Evolutionary conservation across 2,329 filamentous ascomycete species (phyloP), one percentile per base, ranked within the genome.

Genomic region (Epichloe aotearoae): DNA sequence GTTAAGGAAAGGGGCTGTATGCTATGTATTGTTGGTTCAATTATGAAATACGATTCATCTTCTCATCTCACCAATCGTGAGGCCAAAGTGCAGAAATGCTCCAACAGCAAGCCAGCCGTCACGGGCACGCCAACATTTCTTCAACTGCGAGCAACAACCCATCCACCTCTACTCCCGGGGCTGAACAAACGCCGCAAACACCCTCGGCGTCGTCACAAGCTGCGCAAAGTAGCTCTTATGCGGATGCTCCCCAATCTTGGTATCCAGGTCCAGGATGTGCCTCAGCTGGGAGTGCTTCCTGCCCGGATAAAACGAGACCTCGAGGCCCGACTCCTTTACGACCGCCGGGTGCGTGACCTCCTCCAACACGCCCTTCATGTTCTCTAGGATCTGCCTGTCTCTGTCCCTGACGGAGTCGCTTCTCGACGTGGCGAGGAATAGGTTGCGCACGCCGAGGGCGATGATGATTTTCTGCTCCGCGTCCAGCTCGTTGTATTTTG

Each of bases 121-220:
- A 30, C 30, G 30, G 30, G 30, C 30, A 30, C 11, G 30, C 30
- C 30, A 30, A 30, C 10, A 30, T 30, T 30, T 30, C 30, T 30
- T 30, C 30, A 10, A 11, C 30, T 30, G 17, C 41, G 30, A 30
- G 8, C 14, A 46, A 19, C 40, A 40, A 49, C 26, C 20, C 15
- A 26, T 39, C 50, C 38, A 49, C 15, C 17, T 26, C 37, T 43
- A 45, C 36, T 50, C 48, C 17, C 23, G 36, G 6, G 50, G 42
- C 37, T 46, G 20, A 11, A 39, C 52, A 50, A 54, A 54, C 10
- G 48, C 52, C 34, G 52, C 52, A 52, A 54, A 54, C 40, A 54
- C 17, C 34, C 50, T 47, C 38, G 52, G 52, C 46, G 44, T 34
- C 23, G 30, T 34, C 12, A 44, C 33, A 33, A 54, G 20, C 44